phyloP scores from a whole-genome alignment of 345 rosid genomes.

The Murraya paniculata region DNA sequence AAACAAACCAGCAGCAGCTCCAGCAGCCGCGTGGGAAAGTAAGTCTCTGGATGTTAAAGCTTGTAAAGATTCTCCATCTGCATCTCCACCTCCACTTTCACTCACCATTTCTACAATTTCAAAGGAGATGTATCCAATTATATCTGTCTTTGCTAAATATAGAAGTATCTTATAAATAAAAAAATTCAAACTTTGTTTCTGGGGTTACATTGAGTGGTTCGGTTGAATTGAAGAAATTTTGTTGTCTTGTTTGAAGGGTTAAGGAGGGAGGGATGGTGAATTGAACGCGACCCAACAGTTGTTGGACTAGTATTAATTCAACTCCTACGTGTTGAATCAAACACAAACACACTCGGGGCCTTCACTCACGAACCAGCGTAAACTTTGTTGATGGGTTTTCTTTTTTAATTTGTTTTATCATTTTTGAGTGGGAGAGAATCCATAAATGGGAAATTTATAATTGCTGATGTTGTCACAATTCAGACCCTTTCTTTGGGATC shows the following conservation, averaged over 20 bases:
- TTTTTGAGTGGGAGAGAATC: neutral
- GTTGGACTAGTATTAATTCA: neutral
- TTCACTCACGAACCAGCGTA: neutral
- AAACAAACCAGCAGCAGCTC: constrained; percentile 84
- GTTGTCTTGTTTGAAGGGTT: constrained; percentile 13
- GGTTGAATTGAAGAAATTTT: neutral
- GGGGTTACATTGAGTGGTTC: neutral
- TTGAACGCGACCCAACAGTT: neutral
- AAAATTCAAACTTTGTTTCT: no score
- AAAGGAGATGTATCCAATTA: constrained; percentile 26
- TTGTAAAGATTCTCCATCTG: constrained; percentile 34
- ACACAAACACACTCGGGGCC: neutral
- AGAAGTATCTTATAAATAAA: no score
- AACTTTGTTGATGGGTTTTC: neutral
- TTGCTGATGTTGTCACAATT: neutral
- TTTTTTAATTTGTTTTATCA: neutral
- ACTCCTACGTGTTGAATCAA: neutral
- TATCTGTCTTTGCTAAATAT: neutral
- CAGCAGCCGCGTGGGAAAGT: constrained; percentile 64
- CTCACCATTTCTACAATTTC: constrained; percentile 9
- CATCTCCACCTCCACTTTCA: constrained; percentile 22
- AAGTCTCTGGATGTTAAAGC: constrained; percentile 39
- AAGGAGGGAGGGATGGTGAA: neutral
- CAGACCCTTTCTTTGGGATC: neutral
- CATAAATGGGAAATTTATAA: neutral